Percentiles rank a stretch among this genome's conserved stretches.
These are phyloP conservation scores for Castanea crenata DNA, from an alignment of 306 rosid genomes.

Conservation along the genomic window DNA sequence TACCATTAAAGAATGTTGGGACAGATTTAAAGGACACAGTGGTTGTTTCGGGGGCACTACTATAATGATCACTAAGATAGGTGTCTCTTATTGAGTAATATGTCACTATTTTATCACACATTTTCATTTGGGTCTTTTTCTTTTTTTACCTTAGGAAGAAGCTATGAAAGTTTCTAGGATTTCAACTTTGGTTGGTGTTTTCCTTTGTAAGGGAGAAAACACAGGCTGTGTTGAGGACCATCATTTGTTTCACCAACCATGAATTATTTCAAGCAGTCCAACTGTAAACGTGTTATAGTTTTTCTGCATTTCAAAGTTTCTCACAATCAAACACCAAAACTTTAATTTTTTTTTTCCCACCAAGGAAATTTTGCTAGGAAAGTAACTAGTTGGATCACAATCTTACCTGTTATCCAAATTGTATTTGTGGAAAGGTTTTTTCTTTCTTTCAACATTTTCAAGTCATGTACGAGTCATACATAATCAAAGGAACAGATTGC, in stretches of 20 bases:
- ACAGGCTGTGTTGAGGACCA: slow-evolving; percentile 18
- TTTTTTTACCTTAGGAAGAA: slow-evolving; percentile 16
- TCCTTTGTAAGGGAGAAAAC: slow-evolving; percentile 22
- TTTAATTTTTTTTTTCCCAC: neutral
- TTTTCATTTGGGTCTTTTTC: neutral
- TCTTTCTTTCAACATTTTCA: too few relatives aligned
- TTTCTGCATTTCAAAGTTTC: slow-evolving; percentile 12
- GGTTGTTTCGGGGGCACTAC: slow-evolving; percentile 6
- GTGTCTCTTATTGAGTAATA: slow-evolving; percentile 17
- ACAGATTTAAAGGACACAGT: slow-evolving; percentile 19
- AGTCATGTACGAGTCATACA: too few relatives aligned
- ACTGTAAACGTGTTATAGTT: slow-evolving; percentile 34
- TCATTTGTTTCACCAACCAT: slow-evolving; percentile 45
- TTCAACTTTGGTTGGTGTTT: slow-evolving; percentile 20
- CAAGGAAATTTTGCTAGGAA: neutral
- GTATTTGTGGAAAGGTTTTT: too few relatives aligned
- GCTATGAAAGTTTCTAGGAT: neutral
- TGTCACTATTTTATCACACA: slow-evolving; percentile 23
- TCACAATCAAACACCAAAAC: neutral
- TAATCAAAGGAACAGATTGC: too few relatives aligned
- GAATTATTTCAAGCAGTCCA: slow-evolving; percentile 37
- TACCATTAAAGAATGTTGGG: slow-evolving; percentile 32
- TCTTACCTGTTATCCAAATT: slow-evolving; percentile 10
- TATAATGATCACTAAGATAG: slow-evolving; percentile 22
- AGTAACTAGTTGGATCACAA: slow-evolving; percentile 6